Conservation (phyloP, 2,329 filamentous ascomycete species). For the Monosporascus sp. region DNA sequence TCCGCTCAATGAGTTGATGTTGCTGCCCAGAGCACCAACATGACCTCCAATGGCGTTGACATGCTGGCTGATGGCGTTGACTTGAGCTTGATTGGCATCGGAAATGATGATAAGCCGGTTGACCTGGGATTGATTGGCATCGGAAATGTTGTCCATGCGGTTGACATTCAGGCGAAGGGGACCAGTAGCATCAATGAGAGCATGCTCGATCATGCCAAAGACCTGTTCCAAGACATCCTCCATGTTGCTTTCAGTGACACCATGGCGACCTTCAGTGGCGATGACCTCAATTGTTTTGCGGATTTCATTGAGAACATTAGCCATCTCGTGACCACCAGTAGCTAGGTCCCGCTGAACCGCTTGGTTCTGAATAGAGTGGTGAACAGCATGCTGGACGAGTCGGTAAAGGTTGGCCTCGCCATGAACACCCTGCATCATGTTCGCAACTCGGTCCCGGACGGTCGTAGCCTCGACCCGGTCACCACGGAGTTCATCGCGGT, state of each 20-base stretch:
- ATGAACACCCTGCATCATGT: conserved; percentile 17
- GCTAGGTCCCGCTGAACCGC: conserved; percentile 35
- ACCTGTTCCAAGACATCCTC: conserved; percentile 15
- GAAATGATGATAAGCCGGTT: too few species aligned
- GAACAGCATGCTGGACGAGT: conserved; percentile 22
- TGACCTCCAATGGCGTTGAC: conserved; percentile 20
- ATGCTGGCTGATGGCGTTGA: conserved; percentile 22
- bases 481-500: conserved; percentile 27
- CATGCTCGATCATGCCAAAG: conserved; percentile 17
- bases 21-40: conserved; percentile 18
- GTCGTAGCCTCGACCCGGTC: conserved; percentile 15
- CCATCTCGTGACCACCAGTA: too few species aligned
- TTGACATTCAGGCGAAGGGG: conserved; percentile 9
- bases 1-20: conserved; percentile 18
- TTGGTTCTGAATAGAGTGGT: conserved; percentile 32
- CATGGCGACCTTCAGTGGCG: conserved; percentile 19
- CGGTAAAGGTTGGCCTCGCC: conserved; percentile 19
- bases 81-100: conserved; percentile 5
- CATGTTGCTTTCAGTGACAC: conserved; percentile 12
- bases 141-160: conserved; percentile 2
- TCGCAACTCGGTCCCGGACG: conserved; percentile 15
- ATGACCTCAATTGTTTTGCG: too few species aligned
- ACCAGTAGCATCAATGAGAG: conserved; percentile 11
- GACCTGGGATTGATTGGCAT: conserved; percentile 7
- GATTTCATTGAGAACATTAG: too few species aligned